Evolutionary conservation across 2,329 filamentous ascomycete genomes (phyloP).

Genomic region (Knoxdaviesia proteae): DNA sequence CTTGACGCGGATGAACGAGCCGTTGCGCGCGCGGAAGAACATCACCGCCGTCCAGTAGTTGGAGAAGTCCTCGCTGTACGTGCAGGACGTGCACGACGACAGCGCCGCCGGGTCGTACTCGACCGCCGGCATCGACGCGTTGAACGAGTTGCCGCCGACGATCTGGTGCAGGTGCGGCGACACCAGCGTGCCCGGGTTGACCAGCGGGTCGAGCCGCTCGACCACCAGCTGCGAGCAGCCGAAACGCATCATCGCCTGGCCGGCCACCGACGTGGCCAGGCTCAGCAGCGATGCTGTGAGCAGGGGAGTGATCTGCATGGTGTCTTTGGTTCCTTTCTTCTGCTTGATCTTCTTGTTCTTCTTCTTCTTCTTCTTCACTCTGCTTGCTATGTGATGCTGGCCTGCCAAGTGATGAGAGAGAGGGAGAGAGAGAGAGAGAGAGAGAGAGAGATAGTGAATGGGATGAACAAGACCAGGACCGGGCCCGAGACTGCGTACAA

Average conservation of each 20-base stretch:
- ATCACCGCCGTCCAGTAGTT: constrained; percentile 16
- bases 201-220: constrained; percentile 7
- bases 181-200: constrained; percentile 18
- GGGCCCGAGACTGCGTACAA: too few species aligned
- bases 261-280: too few species aligned
- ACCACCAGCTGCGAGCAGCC: constrained; percentile 29
- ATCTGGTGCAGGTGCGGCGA: constrained; percentile 18
- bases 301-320: too few species aligned
- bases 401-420: too few species aligned
- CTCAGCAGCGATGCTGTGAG: neutral
- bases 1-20: constrained; percentile 13
- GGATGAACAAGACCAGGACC: too few species aligned
- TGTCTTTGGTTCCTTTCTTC: too few species aligned
- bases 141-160: constrained; percentile 20
- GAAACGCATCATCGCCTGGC: constrained; percentile 6
- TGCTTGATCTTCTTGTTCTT: too few species aligned
- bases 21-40: constrained; percentile 12
- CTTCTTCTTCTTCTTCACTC: too few species aligned
- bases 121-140: constrained; percentile 3
- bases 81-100: constrained; percentile 10
- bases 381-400: too few species aligned
- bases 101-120: constrained; percentile 9
- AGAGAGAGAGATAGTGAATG: too few species aligned
- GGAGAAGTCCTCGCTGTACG: constrained; percentile 15
- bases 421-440: too few species aligned